Evolutionary conservation across 345 rosid species (phyloP).

Genomic region (Populus deltoides): DNA sequence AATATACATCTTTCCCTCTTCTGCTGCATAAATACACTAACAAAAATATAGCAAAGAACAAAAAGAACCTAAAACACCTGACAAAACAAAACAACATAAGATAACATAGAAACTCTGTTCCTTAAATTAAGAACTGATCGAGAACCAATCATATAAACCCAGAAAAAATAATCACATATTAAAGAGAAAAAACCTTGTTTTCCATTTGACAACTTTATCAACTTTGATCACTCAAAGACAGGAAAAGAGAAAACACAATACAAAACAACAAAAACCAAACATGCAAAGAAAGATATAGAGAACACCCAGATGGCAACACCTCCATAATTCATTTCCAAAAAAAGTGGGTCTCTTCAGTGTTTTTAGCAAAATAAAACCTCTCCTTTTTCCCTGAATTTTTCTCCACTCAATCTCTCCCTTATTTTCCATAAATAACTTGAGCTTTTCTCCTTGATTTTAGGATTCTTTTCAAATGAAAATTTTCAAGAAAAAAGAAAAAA

Average conservation of each 20-base stretch:
- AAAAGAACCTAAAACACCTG: background rate
- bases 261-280: background rate
- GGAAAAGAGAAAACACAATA: background rate
- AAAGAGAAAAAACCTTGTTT: background rate
- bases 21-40: background rate
- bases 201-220: background rate
- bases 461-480: background rate
- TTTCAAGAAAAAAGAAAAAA: background rate
- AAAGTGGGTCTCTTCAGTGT: slow-evolving; percentile 29
- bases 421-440: slow-evolving; percentile 4
- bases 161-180: background rate
- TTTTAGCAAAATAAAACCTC: slow-evolving; percentile 24
- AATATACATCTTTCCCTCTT: background rate
- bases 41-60: background rate
- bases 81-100: background rate
- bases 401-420: slow-evolving; percentile 33
- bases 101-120: background rate
- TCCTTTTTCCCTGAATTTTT: slow-evolving; percentile 21
- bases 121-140: background rate
- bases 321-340: slow-evolving; percentile 31
- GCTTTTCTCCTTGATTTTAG: slow-evolving; percentile 44
- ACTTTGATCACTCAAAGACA: slow-evolving; percentile 11
- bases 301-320: slow-evolving; percentile 22
- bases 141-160: background rate
- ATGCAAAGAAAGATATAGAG: background rate